A percentile compares a stretch with the other conserved stretches of the same genome.
phyloP scores from a whole-genome alignment of 2,329 filamentous ascomycete genomes.

The Graphilbum fragrans region DNA sequence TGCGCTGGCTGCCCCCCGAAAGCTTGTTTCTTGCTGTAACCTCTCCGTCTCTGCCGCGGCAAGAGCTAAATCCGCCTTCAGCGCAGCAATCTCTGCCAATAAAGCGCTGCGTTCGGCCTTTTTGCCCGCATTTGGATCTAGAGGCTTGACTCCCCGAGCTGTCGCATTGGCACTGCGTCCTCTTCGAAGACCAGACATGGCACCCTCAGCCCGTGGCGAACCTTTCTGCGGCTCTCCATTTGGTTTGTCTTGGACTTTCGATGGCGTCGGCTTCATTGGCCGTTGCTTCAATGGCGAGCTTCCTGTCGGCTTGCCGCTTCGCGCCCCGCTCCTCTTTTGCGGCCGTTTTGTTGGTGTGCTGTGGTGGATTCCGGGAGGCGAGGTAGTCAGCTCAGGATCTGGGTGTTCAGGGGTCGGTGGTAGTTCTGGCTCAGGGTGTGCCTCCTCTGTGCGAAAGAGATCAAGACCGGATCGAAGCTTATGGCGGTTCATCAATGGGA shows the following conservation, averaged over 20 bases:
- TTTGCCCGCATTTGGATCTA: conserved; percentile 34
- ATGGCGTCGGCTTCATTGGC: conserved; percentile 9
- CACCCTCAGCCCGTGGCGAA: background rate
- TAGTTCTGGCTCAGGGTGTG: conserved; percentile 45
- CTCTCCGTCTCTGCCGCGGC: conserved; percentile 47
- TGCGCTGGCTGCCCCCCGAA: conserved; percentile 13
- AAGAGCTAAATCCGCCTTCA: conserved; percentile 47
- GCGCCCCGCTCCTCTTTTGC: conserved; percentile 2
- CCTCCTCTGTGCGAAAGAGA: conserved; percentile 18
- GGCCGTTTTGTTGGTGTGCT: conserved; percentile 37
- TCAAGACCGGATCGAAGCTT: conserved; percentile 23
- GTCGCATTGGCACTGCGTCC: conserved; percentile 10
- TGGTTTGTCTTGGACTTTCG: too few species aligned
- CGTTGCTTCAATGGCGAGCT: conserved; percentile 38
- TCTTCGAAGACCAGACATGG: background rate
- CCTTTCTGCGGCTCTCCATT: conserved; percentile 1
- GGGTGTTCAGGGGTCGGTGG: conserved; percentile 43
- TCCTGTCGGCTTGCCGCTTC: conserved; percentile 23
- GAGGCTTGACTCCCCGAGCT: conserved; percentile 27
- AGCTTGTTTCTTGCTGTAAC: conserved; percentile 25
- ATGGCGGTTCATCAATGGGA: conserved; percentile 25
- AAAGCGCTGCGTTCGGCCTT: conserved; percentile 40
- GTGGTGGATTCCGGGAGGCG: conserved; percentile 46
- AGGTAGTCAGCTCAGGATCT: conserved; percentile 41
- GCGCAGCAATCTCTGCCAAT: conserved; percentile 37